Evolutionary conservation across 2,329 filamentous ascomycete species (phyloP).

Genomic region (Alternaria dauci): DNA sequence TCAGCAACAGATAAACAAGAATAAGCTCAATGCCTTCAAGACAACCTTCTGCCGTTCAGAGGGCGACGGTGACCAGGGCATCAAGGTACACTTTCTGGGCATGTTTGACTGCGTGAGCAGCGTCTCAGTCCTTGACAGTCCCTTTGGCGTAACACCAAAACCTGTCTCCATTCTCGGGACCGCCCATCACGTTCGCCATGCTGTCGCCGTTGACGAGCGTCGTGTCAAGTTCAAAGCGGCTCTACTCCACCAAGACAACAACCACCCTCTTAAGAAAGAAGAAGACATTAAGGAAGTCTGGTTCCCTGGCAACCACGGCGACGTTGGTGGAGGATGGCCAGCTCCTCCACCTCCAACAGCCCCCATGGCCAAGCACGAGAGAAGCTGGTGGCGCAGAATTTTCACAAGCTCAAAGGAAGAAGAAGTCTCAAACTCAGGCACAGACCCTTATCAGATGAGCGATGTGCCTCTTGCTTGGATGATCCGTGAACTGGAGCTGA

Average conservation of each 20-base stretch:
- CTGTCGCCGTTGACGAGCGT: slow-evolving; percentile 56
- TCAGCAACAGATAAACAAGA: slow-evolving; percentile 39
- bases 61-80: slow-evolving; percentile 26
- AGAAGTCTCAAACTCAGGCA: neutral
- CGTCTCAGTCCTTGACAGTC: slow-evolving; percentile 52
- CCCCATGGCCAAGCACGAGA: too few relatives aligned
- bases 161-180: slow-evolving; percentile 30
- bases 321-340: slow-evolving; percentile 54
- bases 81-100: slow-evolving; percentile 56
- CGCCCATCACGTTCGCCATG: slow-evolving; percentile 53
- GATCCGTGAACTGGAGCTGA: slow-evolving; percentile 7
- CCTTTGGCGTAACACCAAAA: slow-evolving; percentile 52
- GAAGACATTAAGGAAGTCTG: slow-evolving; percentile 48
- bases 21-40: slow-evolving; percentile 51
- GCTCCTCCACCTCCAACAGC: neutral
- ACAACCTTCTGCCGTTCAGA: slow-evolving; percentile 52
- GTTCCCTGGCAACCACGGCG: slow-evolving; percentile 56
- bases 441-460: slow-evolving; percentile 9
- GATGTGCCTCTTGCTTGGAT: slow-evolving; percentile 11
- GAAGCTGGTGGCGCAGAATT: too few relatives aligned
- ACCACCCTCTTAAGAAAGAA: slow-evolving; percentile 12
- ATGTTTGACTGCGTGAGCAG: slow-evolving; percentile 55
- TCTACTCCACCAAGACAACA: slow-evolving; percentile 48
- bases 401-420: too few relatives aligned
- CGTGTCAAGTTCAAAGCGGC: slow-evolving; percentile 55